These are phyloP conservation scores for Escovopsis sp. DNA, from an alignment of 2,329 filamentous ascomycete genomes.

Conservation along the genomic window DNA sequence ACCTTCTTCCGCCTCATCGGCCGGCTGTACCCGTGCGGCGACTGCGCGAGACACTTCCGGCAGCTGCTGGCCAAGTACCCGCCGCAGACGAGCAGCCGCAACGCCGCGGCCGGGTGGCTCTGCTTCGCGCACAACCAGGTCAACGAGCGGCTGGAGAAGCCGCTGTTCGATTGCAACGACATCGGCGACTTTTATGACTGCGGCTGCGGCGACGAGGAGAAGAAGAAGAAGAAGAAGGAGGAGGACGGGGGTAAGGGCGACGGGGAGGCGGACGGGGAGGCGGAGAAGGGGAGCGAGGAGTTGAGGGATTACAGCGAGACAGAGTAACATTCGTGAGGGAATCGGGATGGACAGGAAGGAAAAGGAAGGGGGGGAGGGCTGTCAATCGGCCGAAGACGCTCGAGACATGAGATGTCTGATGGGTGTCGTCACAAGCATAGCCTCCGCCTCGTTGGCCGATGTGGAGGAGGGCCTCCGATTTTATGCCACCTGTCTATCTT, in stretches of 20 bases:
- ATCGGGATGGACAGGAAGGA: too few relatives aligned
- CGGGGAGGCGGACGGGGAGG: constrained; percentile 11
- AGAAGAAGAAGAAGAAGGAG: constrained; percentile 21
- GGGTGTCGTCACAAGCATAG: too few relatives aligned
- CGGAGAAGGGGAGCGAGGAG: neutral
- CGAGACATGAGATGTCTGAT: too few relatives aligned
- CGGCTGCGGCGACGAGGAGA: constrained; percentile 50
- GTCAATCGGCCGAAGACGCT: too few relatives aligned
- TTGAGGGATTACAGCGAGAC: neutral
- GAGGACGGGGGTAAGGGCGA: constrained; percentile 14
- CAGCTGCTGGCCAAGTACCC: constrained; percentile 45
- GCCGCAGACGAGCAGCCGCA: constrained; percentile 48
- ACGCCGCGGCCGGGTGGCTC: constrained; percentile 50
- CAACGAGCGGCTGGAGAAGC: constrained; percentile 47
- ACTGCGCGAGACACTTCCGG: constrained; percentile 54
- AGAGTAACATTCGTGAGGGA: too few relatives aligned
- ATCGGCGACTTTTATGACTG: constrained; percentile 60
- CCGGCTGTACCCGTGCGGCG: constrained; percentile 55
- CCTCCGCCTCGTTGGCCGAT: too few relatives aligned
- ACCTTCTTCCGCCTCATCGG: constrained; percentile 52
- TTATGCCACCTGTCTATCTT: too few relatives aligned
- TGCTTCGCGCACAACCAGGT: constrained; percentile 55
- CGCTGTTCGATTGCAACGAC: constrained; percentile 47
- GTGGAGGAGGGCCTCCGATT: too few relatives aligned
- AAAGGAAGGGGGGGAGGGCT: too few relatives aligned